Percentiles rank a stretch among this genome's conserved stretches.
Evolutionary conservation across 2,329 filamentous ascomycete species (phyloP).

Genomic region (Xylaria arbuscula): DNA sequence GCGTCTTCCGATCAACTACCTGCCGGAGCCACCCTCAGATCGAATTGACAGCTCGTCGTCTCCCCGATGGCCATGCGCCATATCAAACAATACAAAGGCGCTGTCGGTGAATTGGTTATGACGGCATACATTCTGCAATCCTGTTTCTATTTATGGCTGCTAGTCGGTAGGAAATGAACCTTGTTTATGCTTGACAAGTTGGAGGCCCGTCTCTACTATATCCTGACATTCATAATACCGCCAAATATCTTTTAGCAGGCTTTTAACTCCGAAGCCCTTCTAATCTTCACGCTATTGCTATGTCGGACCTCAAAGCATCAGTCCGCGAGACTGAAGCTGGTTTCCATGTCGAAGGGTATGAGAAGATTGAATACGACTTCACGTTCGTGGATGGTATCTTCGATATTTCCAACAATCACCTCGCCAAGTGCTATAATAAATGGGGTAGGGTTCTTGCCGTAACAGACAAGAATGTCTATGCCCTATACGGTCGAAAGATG

Average conservation of each 20-base stretch:
- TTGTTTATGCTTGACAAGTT: constrained; percentile 2
- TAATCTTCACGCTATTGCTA: constrained; percentile 51
- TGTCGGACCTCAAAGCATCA: constrained; percentile 77
- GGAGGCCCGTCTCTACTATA: background rate
- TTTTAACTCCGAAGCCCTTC: background rate
- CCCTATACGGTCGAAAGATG: constrained; percentile 73
- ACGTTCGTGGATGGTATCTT: constrained; percentile 78
- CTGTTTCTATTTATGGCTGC: background rate
- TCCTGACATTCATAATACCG: background rate
- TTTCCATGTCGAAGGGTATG: constrained; percentile 77
- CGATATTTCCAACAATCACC: constrained; percentile 66
- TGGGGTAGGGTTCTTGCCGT: constrained; percentile 75
- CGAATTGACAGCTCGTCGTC: background rate
- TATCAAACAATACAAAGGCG: background rate
- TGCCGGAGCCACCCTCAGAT: background rate
- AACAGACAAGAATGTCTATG: constrained; percentile 78
- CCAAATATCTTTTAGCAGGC: background rate
- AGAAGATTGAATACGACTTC: constrained; percentile 82
- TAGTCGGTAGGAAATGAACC: background rate
- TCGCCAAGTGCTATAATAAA: constrained; percentile 72
- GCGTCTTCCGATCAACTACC: background rate
- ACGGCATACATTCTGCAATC: constrained; percentile 21
- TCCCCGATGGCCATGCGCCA: constrained; percentile 1
- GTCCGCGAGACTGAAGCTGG: constrained; percentile 72
- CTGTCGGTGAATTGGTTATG: constrained; percentile 15